These are phyloP conservation scores for Schoenoplectus triqueter DNA, from an alignment of 202 grass and related monocot species.

Conservation along the genomic window DNA sequence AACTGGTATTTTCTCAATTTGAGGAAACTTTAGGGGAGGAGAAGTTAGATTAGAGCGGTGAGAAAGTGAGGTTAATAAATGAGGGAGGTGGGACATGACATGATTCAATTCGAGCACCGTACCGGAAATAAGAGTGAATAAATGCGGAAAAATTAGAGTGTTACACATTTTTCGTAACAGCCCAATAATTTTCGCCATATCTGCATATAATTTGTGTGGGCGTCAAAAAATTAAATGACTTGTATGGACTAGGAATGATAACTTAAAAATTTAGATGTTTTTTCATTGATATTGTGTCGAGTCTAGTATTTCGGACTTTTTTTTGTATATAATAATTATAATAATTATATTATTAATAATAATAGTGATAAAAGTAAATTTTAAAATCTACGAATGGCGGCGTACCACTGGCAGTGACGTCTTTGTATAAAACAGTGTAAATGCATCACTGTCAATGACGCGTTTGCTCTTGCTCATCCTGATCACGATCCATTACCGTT, in stretches of 20 bases:
- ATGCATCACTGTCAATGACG: too few relatives aligned
- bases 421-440: too few relatives aligned
- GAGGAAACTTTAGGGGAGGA: neutral
- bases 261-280: neutral
- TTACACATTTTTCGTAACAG: neutral
- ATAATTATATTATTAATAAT: too few relatives aligned
- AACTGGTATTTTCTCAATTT: neutral
- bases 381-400: too few relatives aligned
- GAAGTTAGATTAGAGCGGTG: slow-evolving; percentile 2
- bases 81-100: slow-evolving; percentile 10
- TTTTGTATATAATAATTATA: too few relatives aligned
- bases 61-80: slow-evolving; percentile 35
- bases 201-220: neutral
- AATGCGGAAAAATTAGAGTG: neutral
- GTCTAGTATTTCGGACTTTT: too few relatives aligned
- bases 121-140: neutral
- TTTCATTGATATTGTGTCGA: too few relatives aligned
- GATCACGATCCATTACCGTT: too few relatives aligned
- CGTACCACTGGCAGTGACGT: too few relatives aligned
- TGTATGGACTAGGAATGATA: neutral
- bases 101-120: neutral
- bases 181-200: neutral
- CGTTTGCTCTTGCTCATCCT: too few relatives aligned
- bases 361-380: too few relatives aligned
- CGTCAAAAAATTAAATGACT: neutral